Evolutionary conservation across 1,284 basidiomycete genomes (phyloP), one percentile per base, ranked within the genome.

Genomic region (Schizopora paradoxa): DNA sequence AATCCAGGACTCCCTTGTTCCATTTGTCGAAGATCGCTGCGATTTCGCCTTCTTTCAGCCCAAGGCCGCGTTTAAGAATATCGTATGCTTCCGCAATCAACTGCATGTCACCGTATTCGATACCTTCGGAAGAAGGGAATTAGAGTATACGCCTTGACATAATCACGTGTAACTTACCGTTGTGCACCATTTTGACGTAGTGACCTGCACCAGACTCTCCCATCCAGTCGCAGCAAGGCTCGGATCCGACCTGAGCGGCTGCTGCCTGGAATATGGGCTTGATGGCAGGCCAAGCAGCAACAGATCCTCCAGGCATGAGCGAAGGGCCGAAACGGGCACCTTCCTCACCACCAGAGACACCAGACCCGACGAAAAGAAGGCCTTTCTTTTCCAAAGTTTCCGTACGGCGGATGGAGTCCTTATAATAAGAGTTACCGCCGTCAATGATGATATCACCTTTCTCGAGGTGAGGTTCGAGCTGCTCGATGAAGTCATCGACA

Each of bases 21-120:
- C 96, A 99, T 62, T 77, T 86, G 44, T 74, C 64, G 69, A 94
- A 94, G 67, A 92, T 89, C 52, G 84, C 82, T 49, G 91, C 86
- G 57, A 96, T 95, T 69, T 97, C 93, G 54, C 76, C 73, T 61
- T 92, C 89, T 31, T 64, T 49, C 52, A 96, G 75, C 54, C 86
- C 91, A 58, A 99, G 85, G 57, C 95, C 96, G 59, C 91, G 89
- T 68, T 95, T 96, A 65, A 99, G 85, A 68, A 99, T 97, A 66
- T 98, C 93, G 67, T 96, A 97, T 14, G 89, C 92, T 72, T 99
- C 96, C 56, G 92, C 90, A 60, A 99, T 99, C 65, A 99, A 76
- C 70, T 99, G 96, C 96, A 99, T 99, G 74, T 99, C 96, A 70
- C 96, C 96, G 69, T 99, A 99, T 70, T 97, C 93, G 67, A 97